Base-by-base conservation (phyloP, 2,329 filamentous ascomycete species). In the Penicillium expansum region DNA sequence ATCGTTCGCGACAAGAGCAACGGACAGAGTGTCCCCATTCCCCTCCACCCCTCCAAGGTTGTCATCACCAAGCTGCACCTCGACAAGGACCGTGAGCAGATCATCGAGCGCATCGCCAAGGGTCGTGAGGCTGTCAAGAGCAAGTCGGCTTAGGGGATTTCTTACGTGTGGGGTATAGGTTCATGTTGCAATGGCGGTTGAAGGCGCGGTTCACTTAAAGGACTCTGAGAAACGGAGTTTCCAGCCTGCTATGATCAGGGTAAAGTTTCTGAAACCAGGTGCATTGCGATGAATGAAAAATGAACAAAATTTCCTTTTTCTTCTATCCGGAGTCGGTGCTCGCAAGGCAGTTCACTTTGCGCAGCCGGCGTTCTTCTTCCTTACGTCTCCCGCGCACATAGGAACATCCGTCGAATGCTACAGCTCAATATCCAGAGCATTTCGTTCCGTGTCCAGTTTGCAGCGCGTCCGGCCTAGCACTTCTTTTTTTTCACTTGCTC, bases 31-130 rank as follows among this genome's bases (percentile, higher is more conserved):
- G 92, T 97, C 56, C 93, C 93, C 65, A 85, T 97, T 76, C 91
- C 91, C 79, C 88, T 99, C 81, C 90, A 93, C 82, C 89, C 94
- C 74, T 95, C 90, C 82, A 97, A 97, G 82, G 91, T 96, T 71
- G 88, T 96, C 83, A 90, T 99, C 84, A 96, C 89, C 83, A 97
- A 97, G 87, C 86, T 97, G 80, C 96, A 97, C 90, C 85, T 97
- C 82, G 77, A 81, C 67, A 81, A 80, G 74, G 78, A 80, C 68
- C 74, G 78, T 64, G 78, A 81, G 71, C 72, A 74, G 61, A 77
- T 80, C 61, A 70, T 80, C 47, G 76, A 77, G 67, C 75, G 79
- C 65, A 75, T 77, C 48, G 71, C 67, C 56, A 78, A 80, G 71
- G 77, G 78, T 57, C 74, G 78, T 69, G 77, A 80, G 69, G 71